Percentiles rank a stretch among this genome's conserved stretches.
These are phyloP conservation scores for Epichloe gansuensis DNA, from an alignment of 2,329 filamentous ascomycete genomes.

Conservation along the genomic window DNA sequence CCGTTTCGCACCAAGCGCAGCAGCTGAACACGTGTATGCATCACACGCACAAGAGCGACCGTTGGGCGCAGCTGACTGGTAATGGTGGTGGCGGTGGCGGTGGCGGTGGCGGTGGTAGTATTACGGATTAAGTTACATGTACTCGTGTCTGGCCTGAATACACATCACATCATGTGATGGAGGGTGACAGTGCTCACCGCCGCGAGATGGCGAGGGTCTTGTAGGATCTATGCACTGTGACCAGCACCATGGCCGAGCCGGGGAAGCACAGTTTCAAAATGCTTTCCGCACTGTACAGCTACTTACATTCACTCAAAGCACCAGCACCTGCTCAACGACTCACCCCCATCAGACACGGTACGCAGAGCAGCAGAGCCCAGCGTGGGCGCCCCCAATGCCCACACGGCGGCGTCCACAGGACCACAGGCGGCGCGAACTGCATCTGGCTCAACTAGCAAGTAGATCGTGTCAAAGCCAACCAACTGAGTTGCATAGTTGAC, in stretches of 20 bases:
- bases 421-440: neutral
- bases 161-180: neutral
- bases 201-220: neutral
- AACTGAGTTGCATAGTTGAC: too few relatives aligned
- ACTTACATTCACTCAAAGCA: neutral
- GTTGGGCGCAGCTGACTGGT: too few relatives aligned
- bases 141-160: neutral
- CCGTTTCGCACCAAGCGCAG: neutral
- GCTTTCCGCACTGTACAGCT: neutral
- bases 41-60: neutral
- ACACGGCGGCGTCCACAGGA: neutral
- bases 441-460: neutral
- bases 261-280: neutral
- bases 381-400: neutral
- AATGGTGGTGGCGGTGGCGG: too few relatives aligned
- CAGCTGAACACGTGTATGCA: neutral
- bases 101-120: too few relatives aligned
- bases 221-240: too few relatives aligned
- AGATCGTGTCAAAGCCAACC: too few relatives aligned
- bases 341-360: neutral
- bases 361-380: neutral
- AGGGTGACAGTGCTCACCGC: neutral
- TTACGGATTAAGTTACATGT: too few relatives aligned
- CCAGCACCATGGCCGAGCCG: rapidly evolving
- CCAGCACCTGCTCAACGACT: neutral